A percentile compares a stretch with the other conserved stretches of the same genome.
Conservation (phyloP, 805 yeast genomes). For the Candida dendrica region DNA sequence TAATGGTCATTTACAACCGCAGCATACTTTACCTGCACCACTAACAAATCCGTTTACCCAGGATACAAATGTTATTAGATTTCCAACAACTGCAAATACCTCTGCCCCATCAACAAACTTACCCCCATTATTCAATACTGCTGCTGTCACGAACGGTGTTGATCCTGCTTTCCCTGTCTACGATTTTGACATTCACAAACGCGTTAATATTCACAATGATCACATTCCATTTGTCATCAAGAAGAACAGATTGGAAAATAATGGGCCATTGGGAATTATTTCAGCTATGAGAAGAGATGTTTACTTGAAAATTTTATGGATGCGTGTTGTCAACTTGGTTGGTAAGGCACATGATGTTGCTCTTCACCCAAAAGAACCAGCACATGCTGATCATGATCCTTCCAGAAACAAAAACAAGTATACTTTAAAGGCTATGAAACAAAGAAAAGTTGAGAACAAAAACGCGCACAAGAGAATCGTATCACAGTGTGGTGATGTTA, state of each 20-base stretch:
- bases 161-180: slow-evolving; percentile 1
- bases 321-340: slow-evolving; percentile 14
- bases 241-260: slow-evolving; percentile 34
- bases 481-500: not conserved
- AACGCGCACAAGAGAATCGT: not conserved
- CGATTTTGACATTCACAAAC: slow-evolving; percentile 24
- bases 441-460: not conserved
- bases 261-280: slow-evolving; percentile 48
- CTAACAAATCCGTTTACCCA: too few species aligned
- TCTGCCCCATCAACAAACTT: not conserved
- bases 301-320: slow-evolving; percentile 29
- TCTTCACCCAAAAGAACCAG: not conserved
- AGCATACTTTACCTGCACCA: too few species aligned
- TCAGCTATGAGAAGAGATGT: slow-evolving; percentile 42
- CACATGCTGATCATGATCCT: not conserved
- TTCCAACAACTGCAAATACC: too few species aligned
- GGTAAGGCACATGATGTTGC: slow-evolving; percentile 1
- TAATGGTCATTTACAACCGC: too few species aligned
- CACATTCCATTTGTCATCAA: slow-evolving; percentile 35
- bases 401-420: not conserved
- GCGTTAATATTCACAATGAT: slow-evolving; percentile 34
- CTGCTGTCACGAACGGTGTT: not conserved
- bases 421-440: not conserved
- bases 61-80: too few species aligned
- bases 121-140: not conserved